Base-by-base conservation (phyloP, 345 rosid genomes). In the Syzygium aromaticum region DNA sequence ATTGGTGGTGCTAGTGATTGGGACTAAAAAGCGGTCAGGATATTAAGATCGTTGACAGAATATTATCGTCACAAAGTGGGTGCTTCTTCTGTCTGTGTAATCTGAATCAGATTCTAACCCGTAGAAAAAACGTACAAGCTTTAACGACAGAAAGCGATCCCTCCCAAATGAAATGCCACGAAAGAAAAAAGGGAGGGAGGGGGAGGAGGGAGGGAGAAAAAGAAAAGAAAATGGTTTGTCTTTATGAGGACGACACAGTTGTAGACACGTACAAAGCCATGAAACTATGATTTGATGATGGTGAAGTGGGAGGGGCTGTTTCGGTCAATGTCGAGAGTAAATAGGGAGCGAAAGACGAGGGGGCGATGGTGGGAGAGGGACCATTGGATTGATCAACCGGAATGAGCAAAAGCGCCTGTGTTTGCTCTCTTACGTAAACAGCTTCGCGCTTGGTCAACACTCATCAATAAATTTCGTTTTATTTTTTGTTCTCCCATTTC, bases 81-180 rank as follows among this genome's bases (percentile, higher is more conserved):
- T 73, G 80, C 49, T 22, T 25, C 80, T 73, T 38, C 51, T 15
- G 28, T 23, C 40, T 33, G 40, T 53, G 78, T 64, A 64, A 85
- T 87, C 88, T 86, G 92, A 87, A 92, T 89, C 91, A 38, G 88
- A 91, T 90, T 89, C 89, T 85, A 77, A 27, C 80, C 67, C 22
- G 78, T 67, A 38, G 78, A 73, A 22, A 59, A 52, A 30, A 43
- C 61, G 51, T 51, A 46, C 54, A 27, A 27, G 51, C 30, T 51
- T 57, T 43, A 73, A 73, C 10, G 80, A 33, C 80, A 73, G 46
- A 19, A 19, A 67, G 46, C 25, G 49, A 73, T 73, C 80, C 80
- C 78, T 28, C 28, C 73, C 38, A 61, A 61, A 61, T 28, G 38
- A n/a, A n/a, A n/a, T 61, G 33, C 38, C 73, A 13, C 3, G 33